Percentiles rank a stretch among this genome's conserved stretches.
phyloP scores from a whole-genome alignment of 192 early-diverging fungal genomes.

The Entomortierella chlamydospora region DNA sequence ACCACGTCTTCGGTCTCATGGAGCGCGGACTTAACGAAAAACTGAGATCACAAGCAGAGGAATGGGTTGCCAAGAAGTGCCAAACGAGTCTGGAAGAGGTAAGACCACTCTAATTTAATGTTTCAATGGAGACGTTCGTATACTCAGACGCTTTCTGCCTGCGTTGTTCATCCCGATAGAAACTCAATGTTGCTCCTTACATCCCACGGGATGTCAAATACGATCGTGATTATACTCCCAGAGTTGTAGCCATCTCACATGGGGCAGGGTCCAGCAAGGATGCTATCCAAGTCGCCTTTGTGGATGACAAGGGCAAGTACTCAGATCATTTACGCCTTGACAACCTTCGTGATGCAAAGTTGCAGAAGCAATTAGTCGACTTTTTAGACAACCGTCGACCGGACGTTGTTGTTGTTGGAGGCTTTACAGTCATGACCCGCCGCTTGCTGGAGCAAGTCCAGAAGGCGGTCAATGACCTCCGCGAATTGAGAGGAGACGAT shows the following conservation, averaged over 20 bases:
- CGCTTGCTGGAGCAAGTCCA: constrained; percentile 78
- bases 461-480: constrained; percentile 64
- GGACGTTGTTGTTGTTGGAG: constrained; percentile 86
- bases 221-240: constrained; percentile 63
- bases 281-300: constrained; percentile 69
- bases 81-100: constrained; percentile 71
- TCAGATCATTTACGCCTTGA: constrained; percentile 73
- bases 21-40: constrained; percentile 82
- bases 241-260: constrained; percentile 76
- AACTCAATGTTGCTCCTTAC: constrained; percentile 73
- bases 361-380: constrained; percentile 63
- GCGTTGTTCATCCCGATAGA: constrained; percentile 42
- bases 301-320: constrained; percentile 83
- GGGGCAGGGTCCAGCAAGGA: constrained; percentile 74
- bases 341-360: constrained; percentile 60
- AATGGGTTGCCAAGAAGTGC: constrained; percentile 74
- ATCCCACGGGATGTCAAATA: constrained; percentile 47
- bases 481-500: constrained; percentile 59
- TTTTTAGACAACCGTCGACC: constrained; percentile 71
- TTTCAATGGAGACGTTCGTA: background rate
- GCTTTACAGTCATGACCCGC: constrained; percentile 80
- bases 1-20: constrained; percentile 78
- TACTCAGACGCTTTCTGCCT: background rate
- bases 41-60: constrained; percentile 77
- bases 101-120: background rate